Evolutionary conservation across 441 rosid species (phyloP).

Genomic region (Populus hybrid): DNA sequence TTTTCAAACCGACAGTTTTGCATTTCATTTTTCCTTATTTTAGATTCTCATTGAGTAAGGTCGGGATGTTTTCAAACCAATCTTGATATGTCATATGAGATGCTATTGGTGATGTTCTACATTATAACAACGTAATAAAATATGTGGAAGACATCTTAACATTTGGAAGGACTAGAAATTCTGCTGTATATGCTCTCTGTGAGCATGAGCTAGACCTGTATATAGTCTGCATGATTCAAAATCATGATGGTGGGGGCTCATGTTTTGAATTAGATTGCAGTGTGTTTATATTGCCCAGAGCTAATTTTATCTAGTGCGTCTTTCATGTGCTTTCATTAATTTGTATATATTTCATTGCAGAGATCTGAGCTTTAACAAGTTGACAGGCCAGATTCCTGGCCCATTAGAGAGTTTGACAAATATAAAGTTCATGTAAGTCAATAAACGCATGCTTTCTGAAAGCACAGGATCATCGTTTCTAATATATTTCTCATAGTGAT

Average conservation of each 20-base stretch:
- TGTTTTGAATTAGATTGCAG: not conserved
- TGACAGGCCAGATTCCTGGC: too few relatives aligned
- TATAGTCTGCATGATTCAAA: not conserved
- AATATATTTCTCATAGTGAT: too few relatives aligned
- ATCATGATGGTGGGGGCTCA: not conserved
- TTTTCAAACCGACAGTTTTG: not conserved
- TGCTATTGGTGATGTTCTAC: not conserved
- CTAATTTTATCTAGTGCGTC: not conserved
- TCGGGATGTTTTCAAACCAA: not conserved
- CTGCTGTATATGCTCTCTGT: not conserved
- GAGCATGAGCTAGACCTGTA: not conserved
- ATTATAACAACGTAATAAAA: too few relatives aligned
- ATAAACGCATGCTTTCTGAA: too few relatives aligned
- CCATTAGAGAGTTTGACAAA: too few relatives aligned
- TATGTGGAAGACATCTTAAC: too few relatives aligned
- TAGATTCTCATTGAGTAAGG: not conserved
- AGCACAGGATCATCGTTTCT: too few relatives aligned
- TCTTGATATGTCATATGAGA: not conserved
- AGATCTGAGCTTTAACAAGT: too few relatives aligned
- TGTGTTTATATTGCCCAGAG: not conserved
- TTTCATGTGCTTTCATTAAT: not conserved
- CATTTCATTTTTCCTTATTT: not conserved
- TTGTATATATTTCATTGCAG: too few relatives aligned
- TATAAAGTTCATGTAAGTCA: too few relatives aligned
- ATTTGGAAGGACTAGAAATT: not conserved